A percentile compares a stretch with the other conserved stretches of the same genome.
Conservation (phyloP, 2,329 filamentous ascomycete species). For the Rachicladosporium sp. region DNA sequence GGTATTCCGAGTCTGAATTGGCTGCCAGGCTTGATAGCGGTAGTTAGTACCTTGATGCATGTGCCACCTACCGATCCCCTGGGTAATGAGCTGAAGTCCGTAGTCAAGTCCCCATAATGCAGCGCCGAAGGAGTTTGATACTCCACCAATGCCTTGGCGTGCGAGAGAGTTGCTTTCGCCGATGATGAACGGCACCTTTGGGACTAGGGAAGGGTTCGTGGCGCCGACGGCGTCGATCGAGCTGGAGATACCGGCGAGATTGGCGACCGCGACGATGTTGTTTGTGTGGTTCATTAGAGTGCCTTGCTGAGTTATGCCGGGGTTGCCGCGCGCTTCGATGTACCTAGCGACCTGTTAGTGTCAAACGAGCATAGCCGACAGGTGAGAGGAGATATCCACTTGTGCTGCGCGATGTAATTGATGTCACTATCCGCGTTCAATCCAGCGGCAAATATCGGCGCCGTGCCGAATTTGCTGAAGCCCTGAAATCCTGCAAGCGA, state of each 20-base stretch:
- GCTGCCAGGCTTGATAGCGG: constrained; percentile 50
- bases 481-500: constrained; percentile 47
- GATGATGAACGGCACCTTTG: constrained; percentile 40
- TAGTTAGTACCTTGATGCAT: constrained; percentile 55
- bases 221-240: no score
- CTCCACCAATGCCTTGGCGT: constrained; percentile 47
- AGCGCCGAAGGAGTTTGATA: constrained; percentile 54
- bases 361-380: no score
- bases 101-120: constrained; percentile 55
- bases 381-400: no score
- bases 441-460: no score
- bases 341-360: no score
- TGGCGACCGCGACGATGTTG: no score
- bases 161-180: constrained; percentile 53
- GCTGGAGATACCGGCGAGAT: no score
- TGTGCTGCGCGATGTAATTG: constrained; percentile 46
- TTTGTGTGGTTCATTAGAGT: constrained; percentile 54
- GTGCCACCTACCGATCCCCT: constrained; percentile 45
- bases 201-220: no score
- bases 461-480: no score
- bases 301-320: constrained; percentile 49
- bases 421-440: constrained; percentile 39
- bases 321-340: constrained; percentile 46
- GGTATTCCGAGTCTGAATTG: constrained; percentile 37
- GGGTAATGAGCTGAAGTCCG: constrained; percentile 44